Percentiles rank a stretch among this genome's conserved stretches.
Evolutionary conservation across 2,329 filamentous ascomycete species (phyloP).

Genomic region (Aspergillus spinulosporus): DNA sequence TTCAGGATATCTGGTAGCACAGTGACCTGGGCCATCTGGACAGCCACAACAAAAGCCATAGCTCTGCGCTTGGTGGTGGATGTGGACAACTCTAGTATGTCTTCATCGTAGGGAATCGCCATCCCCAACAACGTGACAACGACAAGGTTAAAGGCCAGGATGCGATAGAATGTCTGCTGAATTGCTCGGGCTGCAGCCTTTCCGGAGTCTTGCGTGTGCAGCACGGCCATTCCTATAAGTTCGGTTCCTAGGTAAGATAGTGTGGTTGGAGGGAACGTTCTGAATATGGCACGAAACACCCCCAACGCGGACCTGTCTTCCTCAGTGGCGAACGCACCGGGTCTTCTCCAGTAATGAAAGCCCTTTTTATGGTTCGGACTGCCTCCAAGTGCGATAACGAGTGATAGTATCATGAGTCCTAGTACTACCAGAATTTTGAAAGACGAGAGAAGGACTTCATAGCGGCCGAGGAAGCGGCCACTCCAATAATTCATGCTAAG

Average conservation of each 20-base stretch:
- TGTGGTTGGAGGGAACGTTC: conserved; percentile 69
- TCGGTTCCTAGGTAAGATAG: conserved; percentile 78
- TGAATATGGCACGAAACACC: conserved; percentile 64
- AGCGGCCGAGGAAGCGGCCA: conserved; percentile 67
- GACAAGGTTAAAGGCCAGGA: conserved; percentile 75
- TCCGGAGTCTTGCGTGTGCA: conserved; percentile 74
- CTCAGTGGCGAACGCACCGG: conserved; percentile 53
- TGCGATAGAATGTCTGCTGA: conserved; percentile 76
- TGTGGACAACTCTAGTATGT: conserved; percentile 55
- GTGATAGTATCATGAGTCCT: conserved; percentile 63
- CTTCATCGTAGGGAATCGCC: conserved; percentile 69
- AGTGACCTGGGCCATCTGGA: conserved; percentile 63
- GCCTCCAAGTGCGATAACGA: conserved; percentile 65
- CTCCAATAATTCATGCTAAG: conserved; percentile 66
- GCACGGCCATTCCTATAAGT: conserved; percentile 72
- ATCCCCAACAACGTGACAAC: conserved; percentile 73
- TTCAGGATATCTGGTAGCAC: conserved; percentile 68
- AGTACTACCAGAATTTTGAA: conserved; percentile 68
- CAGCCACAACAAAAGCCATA: conserved; percentile 73
- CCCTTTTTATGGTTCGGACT: conserved; percentile 61
- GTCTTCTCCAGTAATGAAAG: conserved; percentile 65
- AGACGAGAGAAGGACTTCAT: conserved; percentile 56
- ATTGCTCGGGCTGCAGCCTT: conserved; percentile 74
- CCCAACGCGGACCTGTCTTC: conserved; percentile 45
- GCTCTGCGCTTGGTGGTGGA: conserved; percentile 54